Percentiles rank a stretch among this genome's conserved stretches.
Evolutionary conservation across 2,329 filamentous ascomycete genomes (phyloP).

Genomic region (Curvularia lunata): DNA sequence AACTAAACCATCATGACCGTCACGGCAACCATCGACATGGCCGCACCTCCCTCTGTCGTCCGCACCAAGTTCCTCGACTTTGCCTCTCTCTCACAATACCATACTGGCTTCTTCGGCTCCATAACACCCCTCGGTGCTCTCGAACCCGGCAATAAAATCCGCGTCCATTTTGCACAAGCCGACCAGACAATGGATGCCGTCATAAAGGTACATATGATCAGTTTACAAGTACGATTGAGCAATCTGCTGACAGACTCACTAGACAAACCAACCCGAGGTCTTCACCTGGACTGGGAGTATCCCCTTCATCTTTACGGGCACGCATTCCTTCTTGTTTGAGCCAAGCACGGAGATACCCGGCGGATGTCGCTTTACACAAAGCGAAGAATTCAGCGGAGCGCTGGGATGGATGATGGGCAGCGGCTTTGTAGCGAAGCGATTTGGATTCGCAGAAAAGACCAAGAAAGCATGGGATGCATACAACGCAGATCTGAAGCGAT

Average conservation of each 20-base stretch:
- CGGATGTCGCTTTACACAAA: slow-evolving; percentile 28
- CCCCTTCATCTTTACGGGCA: slow-evolving; percentile 26
- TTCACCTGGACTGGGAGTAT: slow-evolving; percentile 26
- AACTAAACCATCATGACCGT: slow-evolving; percentile 13
- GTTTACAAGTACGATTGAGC: too few relatives aligned
- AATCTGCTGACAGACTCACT: neutral
- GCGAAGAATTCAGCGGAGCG: slow-evolving; percentile 26
- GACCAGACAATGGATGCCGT: slow-evolving; percentile 16
- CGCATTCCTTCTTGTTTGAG: slow-evolving; percentile 26
- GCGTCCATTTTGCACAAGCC: slow-evolving; percentile 11
- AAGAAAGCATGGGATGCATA: slow-evolving; percentile 18
- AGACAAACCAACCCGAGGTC: slow-evolving; percentile 14
- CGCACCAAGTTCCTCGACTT: slow-evolving; percentile 29
- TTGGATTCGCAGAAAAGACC: slow-evolving; percentile 22
- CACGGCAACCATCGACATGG: slow-evolving; percentile 25
- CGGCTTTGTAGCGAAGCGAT: slow-evolving; percentile 13
- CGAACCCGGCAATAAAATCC: slow-evolving; percentile 20
- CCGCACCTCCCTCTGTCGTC: slow-evolving; percentile 18
- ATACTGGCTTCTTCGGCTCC: slow-evolving; percentile 23
- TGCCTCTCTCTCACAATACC: slow-evolving; percentile 15
- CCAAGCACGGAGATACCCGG: slow-evolving; percentile 11
- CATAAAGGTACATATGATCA: slow-evolving; percentile 10
- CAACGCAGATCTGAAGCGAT: slow-evolving; percentile 22
- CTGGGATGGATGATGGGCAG: slow-evolving; percentile 25
- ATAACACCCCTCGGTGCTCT: slow-evolving; percentile 21